Evolutionary conservation across 768 basidiomycete genomes (phyloP).

Genomic region (Thelephora ganbajun): DNA sequence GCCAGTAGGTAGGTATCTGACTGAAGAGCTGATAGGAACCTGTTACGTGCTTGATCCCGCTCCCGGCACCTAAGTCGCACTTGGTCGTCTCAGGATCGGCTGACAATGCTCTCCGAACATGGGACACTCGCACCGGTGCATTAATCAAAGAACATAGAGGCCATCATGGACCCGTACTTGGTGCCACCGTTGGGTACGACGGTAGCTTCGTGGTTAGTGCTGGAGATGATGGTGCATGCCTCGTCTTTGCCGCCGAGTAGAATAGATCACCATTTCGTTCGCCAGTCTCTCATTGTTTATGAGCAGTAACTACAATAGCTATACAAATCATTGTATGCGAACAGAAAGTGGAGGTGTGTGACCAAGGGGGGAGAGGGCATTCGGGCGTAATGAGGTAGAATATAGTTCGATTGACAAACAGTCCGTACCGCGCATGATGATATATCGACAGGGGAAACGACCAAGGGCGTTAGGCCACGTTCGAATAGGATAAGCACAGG

Average conservation of each 20-base stretch:
- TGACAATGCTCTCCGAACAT: slow-evolving; percentile 77
- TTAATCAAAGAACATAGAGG: slow-evolving; percentile 73
- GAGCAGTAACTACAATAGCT: no score
- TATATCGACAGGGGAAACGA: no score
- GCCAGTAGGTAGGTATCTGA: not conserved
- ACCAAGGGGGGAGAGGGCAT: no score
- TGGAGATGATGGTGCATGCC: slow-evolving; percentile 79
- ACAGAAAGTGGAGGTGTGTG: no score
- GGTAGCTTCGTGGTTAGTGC: slow-evolving; percentile 75
- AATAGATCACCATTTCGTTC: no score
- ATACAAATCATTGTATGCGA: no score
- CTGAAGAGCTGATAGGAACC: slow-evolving; percentile 50
- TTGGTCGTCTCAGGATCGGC: slow-evolving; percentile 78
- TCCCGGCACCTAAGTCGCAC: slow-evolving; percentile 62
- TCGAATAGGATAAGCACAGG: no score
- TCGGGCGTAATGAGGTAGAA: no score
- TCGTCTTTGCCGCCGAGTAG: slow-evolving; percentile 61
- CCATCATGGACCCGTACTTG: slow-evolving; percentile 65
- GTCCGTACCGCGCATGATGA: no score
- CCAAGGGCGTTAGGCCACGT: no score
- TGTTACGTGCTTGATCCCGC: slow-evolving; percentile 64
- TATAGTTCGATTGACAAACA: no score
- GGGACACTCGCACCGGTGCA: slow-evolving; percentile 81
- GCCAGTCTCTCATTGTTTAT: no score
- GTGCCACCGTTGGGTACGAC: slow-evolving; percentile 53